Conservation (phyloP, 1,284 basidiomycete species). For the Prillingera fragicola region DNA sequence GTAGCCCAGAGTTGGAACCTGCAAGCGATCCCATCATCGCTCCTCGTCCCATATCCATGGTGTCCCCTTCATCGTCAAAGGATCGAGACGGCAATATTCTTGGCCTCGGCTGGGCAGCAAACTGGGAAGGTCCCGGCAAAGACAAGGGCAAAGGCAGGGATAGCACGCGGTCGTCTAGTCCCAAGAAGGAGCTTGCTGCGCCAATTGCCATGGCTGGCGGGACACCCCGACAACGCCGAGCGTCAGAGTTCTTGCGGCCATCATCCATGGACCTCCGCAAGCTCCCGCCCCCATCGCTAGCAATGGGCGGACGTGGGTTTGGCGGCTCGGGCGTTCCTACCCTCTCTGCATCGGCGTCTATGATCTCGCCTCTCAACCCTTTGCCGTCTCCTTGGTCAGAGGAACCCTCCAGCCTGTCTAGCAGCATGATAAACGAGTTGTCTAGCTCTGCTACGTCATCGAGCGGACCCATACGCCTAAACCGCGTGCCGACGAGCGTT, state of each 20-base stretch:
- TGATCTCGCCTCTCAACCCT: slow-evolving; percentile 47
- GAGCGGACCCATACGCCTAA: slow-evolving; percentile 49
- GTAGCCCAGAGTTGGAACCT: slow-evolving; percentile 32
- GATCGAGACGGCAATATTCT: slow-evolving; percentile 32
- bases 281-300: slow-evolving; percentile 22
- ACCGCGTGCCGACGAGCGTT: slow-evolving; percentile 53
- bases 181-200: slow-evolving; percentile 13
- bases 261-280: slow-evolving; percentile 29
- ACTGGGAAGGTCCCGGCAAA: slow-evolving; percentile 21
- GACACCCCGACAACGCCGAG: slow-evolving; percentile 32
- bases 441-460: slow-evolving; percentile 27
- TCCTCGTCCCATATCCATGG: slow-evolving; percentile 13
- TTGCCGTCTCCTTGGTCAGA: slow-evolving; percentile 45
- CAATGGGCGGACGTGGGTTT: neutral
- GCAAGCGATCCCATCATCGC: slow-evolving; percentile 12
- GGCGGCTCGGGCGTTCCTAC: slow-evolving; percentile 16
- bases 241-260: slow-evolving; percentile 40
- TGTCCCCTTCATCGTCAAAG: slow-evolving; percentile 11
- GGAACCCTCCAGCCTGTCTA: slow-evolving; percentile 25
- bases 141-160: slow-evolving; percentile 35
- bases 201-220: neutral
- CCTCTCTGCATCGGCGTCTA: slow-evolving; percentile 41
- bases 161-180: slow-evolving; percentile 26
- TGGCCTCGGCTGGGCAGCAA: slow-evolving; percentile 32
- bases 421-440: slow-evolving; percentile 22